Conservation (phyloP, 2,329 filamentous ascomycete species). For the Alternaria tenuissima region DNA sequence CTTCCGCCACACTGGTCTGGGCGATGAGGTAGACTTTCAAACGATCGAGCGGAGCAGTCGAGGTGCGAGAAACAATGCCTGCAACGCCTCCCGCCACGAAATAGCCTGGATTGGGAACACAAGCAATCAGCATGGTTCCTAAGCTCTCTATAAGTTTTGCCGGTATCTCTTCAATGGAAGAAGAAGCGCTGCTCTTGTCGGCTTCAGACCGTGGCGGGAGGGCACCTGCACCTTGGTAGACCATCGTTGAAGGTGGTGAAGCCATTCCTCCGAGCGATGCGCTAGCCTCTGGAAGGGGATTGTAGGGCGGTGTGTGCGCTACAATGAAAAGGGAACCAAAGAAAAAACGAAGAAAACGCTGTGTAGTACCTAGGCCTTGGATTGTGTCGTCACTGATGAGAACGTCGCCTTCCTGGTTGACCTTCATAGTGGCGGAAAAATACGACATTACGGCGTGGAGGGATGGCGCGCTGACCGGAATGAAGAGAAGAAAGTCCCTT, state of each 20-base stretch:
- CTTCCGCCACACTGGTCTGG: slow-evolving; percentile 72
- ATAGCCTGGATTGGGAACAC: slow-evolving; percentile 89
- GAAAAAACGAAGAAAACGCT: slow-evolving; percentile 72
- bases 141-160: slow-evolving; percentile 43
- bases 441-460: slow-evolving; percentile 87
- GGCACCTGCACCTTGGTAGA: slow-evolving; percentile 34
- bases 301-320: slow-evolving; percentile 59
- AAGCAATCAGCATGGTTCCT: slow-evolving; percentile 62
- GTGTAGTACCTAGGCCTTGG: slow-evolving; percentile 89
- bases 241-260: slow-evolving; percentile 30
- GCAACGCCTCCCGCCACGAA: slow-evolving; percentile 95
- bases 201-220: slow-evolving; percentile 50
- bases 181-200: slow-evolving; percentile 33
- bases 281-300: slow-evolving; percentile 35
- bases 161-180: slow-evolving; percentile 34
- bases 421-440: slow-evolving; percentile 86
- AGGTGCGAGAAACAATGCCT: slow-evolving; percentile 92
- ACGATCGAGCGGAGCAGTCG: slow-evolving; percentile 94
- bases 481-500: slow-evolving; percentile 90
- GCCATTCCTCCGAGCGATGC: slow-evolving; percentile 41
- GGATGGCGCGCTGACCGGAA: slow-evolving; percentile 73
- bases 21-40: slow-evolving; percentile 98
- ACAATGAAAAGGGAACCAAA: slow-evolving; percentile 79
- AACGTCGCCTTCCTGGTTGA: slow-evolving; percentile 94
- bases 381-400: slow-evolving; percentile 89